Conservation (phyloP, 2,329 filamentous ascomycete species). For the Colletotrichum sp. region DNA sequence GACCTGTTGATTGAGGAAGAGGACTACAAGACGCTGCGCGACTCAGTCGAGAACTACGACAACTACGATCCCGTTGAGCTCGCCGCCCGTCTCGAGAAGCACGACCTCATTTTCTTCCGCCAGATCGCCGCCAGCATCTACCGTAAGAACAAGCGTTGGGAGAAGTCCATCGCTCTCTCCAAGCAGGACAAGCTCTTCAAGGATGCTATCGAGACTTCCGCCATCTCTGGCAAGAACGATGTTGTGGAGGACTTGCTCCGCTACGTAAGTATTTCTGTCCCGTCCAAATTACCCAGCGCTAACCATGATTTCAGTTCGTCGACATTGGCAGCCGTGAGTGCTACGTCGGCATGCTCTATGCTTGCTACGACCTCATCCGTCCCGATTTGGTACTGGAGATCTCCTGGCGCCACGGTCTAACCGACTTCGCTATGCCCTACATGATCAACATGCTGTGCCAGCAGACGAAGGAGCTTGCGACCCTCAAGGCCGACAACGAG, state of each 20-base stretch:
- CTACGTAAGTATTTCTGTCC: slow-evolving; percentile 75
- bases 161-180: slow-evolving; percentile 95
- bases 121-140: slow-evolving; percentile 98
- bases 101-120: slow-evolving; percentile 98
- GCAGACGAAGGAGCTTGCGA: slow-evolving; percentile 84
- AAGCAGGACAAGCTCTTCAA: slow-evolving; percentile 99
- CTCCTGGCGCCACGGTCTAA: slow-evolving; percentile 93
- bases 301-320: slow-evolving; percentile 74
- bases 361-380: slow-evolving; percentile 96
- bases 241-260: slow-evolving; percentile 94
- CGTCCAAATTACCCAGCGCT: slow-evolving; percentile 28
- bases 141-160: slow-evolving; percentile 99
- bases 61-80: slow-evolving; percentile 97
- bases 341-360: slow-evolving; percentile 99
- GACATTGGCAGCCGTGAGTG: slow-evolving; percentile 99
- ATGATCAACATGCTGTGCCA: slow-evolving; percentile 98
- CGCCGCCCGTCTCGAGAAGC: slow-evolving; percentile 91
- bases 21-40: slow-evolving; percentile 97
- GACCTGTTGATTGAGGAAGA: slow-evolving; percentile 98
- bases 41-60: slow-evolving; percentile 98
- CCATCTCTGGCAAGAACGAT: slow-evolving; percentile 87
- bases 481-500: slow-evolving; percentile 94
- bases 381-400: slow-evolving; percentile 93
- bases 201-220: slow-evolving; percentile 97
- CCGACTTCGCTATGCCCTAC: slow-evolving; percentile 99